Base-by-base conservation (phyloP, 2,329 filamentous ascomycete species). In the Phialocephala subalpina region DNA sequence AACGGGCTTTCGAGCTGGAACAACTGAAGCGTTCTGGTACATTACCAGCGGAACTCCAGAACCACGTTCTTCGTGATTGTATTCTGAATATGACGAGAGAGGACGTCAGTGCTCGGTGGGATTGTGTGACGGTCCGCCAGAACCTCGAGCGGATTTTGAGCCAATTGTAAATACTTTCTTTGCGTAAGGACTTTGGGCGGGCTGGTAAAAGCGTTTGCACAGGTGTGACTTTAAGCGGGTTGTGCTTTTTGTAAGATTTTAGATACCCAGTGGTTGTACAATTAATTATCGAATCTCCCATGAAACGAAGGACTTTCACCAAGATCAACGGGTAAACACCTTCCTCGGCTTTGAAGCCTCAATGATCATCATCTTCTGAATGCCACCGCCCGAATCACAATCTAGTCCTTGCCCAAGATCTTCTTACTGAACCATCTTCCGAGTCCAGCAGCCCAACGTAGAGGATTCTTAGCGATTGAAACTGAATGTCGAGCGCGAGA, bases 1-100 rank as follows among this genome's bases (percentile, higher is more conserved):
- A 85, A 67, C 79, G 83, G 16, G 76, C 80, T 56, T 66, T 79
- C 25, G 79, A 83, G 0, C 68, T 85, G 14, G 76, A 73, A 14
- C 74, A 78, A 14, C 65, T 84, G 33, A 80, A 64, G 56, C n/a
- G 47, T 25, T 49, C 58, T 9, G 69, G 68, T 7, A 25, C 40
- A 2, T 65, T 70, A 9, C 72, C 74, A n/a, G n/a, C 49, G 1
- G 67, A 65, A 9, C 72, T 75, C 33, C 63, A 71, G 6, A 52
- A 66, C 7, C 72, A 74, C 57, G 58, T 52, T 4, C 67, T 76
- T 62, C 69, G 58, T 18, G 63, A 65, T 9, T 74, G 74, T 14
- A 74, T 77, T 18, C 45, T 58, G 49, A 57, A 55, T 4, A 69
- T 69, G 67, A 27, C 65, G n/a, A 25, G 22, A 14, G 55, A 57